These are phyloP conservation scores for Phytophthora brassicae DNA, from an alignment of 352 stramenopile species.

Conservation along the genomic window DNA sequence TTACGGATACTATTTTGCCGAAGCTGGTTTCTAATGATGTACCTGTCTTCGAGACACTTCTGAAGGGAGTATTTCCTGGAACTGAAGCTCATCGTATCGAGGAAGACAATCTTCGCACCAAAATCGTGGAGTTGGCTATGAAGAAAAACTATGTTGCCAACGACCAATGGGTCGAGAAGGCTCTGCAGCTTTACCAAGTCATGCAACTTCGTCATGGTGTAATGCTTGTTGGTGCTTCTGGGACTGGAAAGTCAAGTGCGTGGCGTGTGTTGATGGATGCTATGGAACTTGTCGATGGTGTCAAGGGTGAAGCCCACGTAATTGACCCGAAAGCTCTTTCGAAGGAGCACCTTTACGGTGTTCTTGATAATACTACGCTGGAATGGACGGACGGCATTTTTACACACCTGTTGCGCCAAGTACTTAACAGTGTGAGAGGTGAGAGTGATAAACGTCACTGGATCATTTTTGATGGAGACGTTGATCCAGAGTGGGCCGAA, in stretches of 20 bases:
- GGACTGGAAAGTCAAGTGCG: conserved; percentile 96
- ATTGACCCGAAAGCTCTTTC: conserved; percentile 99
- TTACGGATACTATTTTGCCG: conserved; percentile 98
- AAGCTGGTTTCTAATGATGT: conserved; percentile 99
- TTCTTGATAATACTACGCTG: conserved; percentile 98
- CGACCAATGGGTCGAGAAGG: conserved; percentile 97
- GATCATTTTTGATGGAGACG: conserved; percentile 99
- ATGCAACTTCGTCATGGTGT: conserved; percentile 97
- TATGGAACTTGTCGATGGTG: conserved; percentile 94
- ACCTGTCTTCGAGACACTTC: conserved; percentile 94
- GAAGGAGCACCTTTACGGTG: conserved; percentile 98
- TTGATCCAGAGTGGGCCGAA: conserved; percentile 99
- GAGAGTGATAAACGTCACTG: conserved; percentile 96
- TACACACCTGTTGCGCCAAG: conserved; percentile 94
- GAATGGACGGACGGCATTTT: conserved; percentile 99
- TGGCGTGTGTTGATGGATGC: conserved; percentile 93
- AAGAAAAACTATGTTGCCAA: conserved; percentile 86
- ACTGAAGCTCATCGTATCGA: conserved; percentile 81
- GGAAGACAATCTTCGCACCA: conserved; percentile 85
- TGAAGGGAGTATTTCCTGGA: conserved; percentile 97
- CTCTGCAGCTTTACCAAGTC: conserved; percentile 98
- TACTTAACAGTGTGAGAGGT: conserved; percentile 97
- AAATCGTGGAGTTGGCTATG: conserved; percentile 93
- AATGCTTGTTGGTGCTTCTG: conserved; percentile 98
- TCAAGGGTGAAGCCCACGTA: conserved; percentile 96